Conservation (phyloP, 176 grass and related monocot genomes). For the Tillandsia leiboldiana region DNA sequence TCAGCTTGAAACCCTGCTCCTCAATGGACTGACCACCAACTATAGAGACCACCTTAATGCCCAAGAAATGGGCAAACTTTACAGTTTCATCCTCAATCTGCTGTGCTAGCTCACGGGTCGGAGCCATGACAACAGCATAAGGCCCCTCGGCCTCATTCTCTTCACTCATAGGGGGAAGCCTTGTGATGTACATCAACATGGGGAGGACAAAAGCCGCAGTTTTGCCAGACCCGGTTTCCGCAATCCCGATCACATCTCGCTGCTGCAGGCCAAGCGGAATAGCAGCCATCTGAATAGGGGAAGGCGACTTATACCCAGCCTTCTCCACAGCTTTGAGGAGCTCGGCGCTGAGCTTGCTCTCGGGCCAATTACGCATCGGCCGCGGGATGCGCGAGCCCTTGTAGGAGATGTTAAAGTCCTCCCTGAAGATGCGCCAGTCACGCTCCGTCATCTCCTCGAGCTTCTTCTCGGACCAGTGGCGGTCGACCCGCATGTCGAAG, state of each 20-base stretch:
- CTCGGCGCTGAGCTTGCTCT: constrained; percentile 76
- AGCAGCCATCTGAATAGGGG: constrained; percentile 92
- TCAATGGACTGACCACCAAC: constrained; percentile 97
- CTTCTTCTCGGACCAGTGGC: constrained; percentile 83
- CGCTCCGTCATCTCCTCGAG: constrained; percentile 84
- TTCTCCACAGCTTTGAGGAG: constrained; percentile 78
- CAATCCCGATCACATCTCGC: constrained; percentile 94
- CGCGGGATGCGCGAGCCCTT: constrained; percentile 84
- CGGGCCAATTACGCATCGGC: constrained; percentile 75
- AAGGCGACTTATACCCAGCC: constrained; percentile 69
- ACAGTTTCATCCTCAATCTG: constrained; percentile 98
- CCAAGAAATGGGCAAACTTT: constrained; percentile 87
- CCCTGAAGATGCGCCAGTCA: constrained; percentile 93
- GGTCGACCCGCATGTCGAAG: constrained; percentile 90
- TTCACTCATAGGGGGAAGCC: constrained; percentile 78
- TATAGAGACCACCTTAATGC: constrained; percentile 93
- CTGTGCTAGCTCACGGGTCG: constrained; percentile 92
- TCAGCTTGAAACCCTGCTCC: constrained; percentile 90
- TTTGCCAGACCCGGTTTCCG: constrained; percentile 91
- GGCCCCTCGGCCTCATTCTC: constrained; percentile 95
- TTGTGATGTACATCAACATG: constrained; percentile 89
- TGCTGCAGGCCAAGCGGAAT: constrained; percentile 93
- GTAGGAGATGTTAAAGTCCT: constrained; percentile 94
- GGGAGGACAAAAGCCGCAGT: constrained; percentile 94
- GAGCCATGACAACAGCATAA: constrained; percentile 96